Conservation (phyloP, 371 early-diverging fungal genomes). For the Saksenaea oblongispora region DNA sequence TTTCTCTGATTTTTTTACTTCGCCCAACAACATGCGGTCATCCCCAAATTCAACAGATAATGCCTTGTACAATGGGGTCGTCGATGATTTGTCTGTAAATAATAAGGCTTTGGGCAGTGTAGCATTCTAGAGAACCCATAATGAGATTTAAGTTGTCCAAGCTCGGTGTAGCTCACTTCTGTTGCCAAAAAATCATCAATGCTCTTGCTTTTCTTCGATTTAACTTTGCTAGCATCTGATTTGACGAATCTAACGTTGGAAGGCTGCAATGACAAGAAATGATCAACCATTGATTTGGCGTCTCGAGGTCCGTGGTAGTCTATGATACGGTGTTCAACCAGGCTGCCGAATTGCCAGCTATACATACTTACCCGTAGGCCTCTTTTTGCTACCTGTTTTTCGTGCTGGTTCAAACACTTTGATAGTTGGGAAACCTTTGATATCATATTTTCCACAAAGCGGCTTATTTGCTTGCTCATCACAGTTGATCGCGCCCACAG, state of each 20-base stretch:
- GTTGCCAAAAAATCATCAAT: constrained; percentile 55
- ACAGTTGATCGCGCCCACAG: constrained; percentile 89
- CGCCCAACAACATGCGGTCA: constrained; percentile 71
- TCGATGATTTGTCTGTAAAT: constrained; percentile 71
- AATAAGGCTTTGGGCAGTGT: constrained; percentile 70
- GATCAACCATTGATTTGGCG: constrained; percentile 75
- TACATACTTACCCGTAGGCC: constrained; percentile 40
- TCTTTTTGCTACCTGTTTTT: constrained; percentile 58
- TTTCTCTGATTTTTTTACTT: constrained; percentile 62
- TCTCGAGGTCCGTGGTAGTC: constrained; percentile 88
- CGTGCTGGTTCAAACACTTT: constrained; percentile 74
- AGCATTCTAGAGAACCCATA: constrained; percentile 23
- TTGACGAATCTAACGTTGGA: constrained; percentile 57
- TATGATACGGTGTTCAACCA: constrained; percentile 7
- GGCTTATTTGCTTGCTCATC: constrained; percentile 77
- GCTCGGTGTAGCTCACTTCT: constrained; percentile 34
- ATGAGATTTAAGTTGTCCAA: not conserved
- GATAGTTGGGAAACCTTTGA: constrained; percentile 95
- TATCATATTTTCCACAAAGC: constrained; percentile 75
- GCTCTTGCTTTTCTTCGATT: constrained; percentile 56
- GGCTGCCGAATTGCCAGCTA: not conserved
- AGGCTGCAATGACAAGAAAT: constrained; percentile 63
- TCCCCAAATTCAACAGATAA: constrained; percentile 73
- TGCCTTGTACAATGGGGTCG: constrained; percentile 84
- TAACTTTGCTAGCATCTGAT: constrained; percentile 45